Percentiles rank a stretch among this genome's conserved stretches.
These are phyloP conservation scores for Aspergillus proliferans DNA, from an alignment of 2,329 filamentous ascomycete species.

Conservation along the genomic window DNA sequence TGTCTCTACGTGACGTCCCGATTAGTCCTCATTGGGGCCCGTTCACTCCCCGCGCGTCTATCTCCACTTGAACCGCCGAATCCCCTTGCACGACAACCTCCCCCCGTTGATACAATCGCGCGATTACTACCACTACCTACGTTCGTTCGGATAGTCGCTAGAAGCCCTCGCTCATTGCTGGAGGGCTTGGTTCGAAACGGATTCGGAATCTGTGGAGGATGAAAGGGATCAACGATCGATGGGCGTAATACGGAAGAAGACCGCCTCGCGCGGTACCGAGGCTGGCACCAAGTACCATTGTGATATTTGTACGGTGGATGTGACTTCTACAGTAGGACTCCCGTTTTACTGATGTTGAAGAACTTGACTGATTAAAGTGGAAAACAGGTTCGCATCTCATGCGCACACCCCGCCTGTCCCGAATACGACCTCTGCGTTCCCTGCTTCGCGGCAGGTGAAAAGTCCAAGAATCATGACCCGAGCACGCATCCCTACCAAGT, in stretches of 20 bases:
- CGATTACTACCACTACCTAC: background rate
- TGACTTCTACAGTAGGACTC: constrained; percentile 79
- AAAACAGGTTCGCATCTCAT: constrained; percentile 81
- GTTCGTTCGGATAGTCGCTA: background rate
- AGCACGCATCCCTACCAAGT: constrained; percentile 82
- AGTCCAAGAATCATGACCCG: constrained; percentile 78
- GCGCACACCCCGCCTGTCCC: constrained; percentile 72
- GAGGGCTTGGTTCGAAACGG: constrained; percentile 27
- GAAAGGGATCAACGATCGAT: constrained; percentile 48
- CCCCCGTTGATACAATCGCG: background rate
- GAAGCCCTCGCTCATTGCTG: constrained; percentile 23
- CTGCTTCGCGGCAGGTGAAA: constrained; percentile 79
- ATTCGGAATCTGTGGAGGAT: constrained; percentile 33
- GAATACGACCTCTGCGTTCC: constrained; percentile 97
- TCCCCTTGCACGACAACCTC: constrained; percentile 5
- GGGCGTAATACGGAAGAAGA: constrained; percentile 97
- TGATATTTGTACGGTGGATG: constrained; percentile 92
- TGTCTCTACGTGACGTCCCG: no score
- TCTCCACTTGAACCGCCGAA: constrained; percentile 15
- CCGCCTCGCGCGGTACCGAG: constrained; percentile 74
- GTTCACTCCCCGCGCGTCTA: constrained; percentile 1
- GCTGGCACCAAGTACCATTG: constrained; percentile 94
- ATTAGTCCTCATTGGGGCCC: background rate
- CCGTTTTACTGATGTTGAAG: background rate
- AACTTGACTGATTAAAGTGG: background rate